Evolutionary conservation across 306 rosid genomes (phyloP).

Genomic region (Malus fusca): DNA sequence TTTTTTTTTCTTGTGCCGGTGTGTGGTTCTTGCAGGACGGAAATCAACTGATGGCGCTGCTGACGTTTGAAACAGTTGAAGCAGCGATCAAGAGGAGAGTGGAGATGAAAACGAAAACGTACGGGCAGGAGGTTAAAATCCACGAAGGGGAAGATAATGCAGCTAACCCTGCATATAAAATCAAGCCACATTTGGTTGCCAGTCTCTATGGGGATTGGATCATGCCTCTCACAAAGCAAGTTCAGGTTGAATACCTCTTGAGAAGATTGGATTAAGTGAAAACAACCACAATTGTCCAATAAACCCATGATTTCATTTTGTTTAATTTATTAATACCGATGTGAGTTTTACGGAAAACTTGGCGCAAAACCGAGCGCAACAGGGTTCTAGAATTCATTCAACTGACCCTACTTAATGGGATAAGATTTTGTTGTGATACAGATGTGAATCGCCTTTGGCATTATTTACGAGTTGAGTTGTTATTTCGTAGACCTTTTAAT

Average conservation of each 20-base stretch:
- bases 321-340: neutral
- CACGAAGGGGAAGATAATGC: constrained; percentile 8
- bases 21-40: constrained; percentile 29
- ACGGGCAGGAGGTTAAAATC: constrained; percentile 27
- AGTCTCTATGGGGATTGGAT: constrained; percentile 40
- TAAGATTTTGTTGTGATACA: neutral
- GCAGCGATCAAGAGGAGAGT: constrained; percentile 34
- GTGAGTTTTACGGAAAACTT: too few species aligned
- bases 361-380: too few species aligned
- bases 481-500: neutral
- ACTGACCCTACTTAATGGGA: too few species aligned
- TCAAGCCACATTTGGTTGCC: constrained; percentile 38
- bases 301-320: neutral
- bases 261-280: constrained; percentile 27
- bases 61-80: constrained; percentile 44
- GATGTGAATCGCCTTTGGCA: neutral
- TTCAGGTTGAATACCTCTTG: constrained; percentile 48
- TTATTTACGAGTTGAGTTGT: neutral
- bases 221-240: constrained; percentile 58
- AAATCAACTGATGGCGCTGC: constrained; percentile 24
- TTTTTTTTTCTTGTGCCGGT: constrained; percentile 2
- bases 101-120: constrained; percentile 35
- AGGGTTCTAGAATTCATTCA: too few species aligned
- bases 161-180: constrained; percentile 27
- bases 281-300: neutral